phyloP scores from a whole-genome alignment of 2,329 filamentous ascomycete genomes.

The Diplodia sapinea region DNA sequence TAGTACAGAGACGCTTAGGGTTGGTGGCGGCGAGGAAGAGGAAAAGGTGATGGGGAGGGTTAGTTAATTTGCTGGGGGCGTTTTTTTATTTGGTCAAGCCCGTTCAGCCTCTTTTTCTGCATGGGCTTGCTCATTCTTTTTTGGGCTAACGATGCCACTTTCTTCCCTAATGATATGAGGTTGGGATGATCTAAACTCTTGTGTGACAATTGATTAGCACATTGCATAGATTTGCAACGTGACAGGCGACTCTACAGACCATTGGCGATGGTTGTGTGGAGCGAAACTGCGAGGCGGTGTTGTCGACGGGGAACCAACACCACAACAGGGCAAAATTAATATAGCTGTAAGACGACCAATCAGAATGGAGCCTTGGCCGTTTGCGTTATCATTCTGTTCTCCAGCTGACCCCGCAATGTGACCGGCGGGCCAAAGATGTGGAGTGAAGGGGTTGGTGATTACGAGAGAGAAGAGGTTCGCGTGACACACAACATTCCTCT shows the following conservation, averaged over 20 bases:
- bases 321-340: not conserved
- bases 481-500: not conserved
- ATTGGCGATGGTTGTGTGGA: no score
- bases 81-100: not conserved
- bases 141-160: not conserved
- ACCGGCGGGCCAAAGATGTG: not conserved
- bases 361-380: not conserved
- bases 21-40: not conserved
- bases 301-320: not conserved
- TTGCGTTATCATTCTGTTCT: not conserved
- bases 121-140: no score
- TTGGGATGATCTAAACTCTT: not conserved
- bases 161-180: not conserved
- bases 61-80: not conserved
- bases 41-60: not conserved
- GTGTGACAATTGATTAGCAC: not conserved
- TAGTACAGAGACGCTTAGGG: slow-evolving; percentile 5
- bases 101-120: no score
- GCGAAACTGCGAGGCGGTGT: not conserved
- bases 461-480: not conserved
- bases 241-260: no score
- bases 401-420: not conserved
- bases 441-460: not conserved
- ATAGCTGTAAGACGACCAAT: not conserved
- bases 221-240: not conserved